A percentile compares a stretch with the other conserved stretches of the same genome.
These are phyloP conservation scores for Rhododendron williamsianum DNA, from an alignment of 148 eudicot genomes.

Conservation along the genomic window DNA sequence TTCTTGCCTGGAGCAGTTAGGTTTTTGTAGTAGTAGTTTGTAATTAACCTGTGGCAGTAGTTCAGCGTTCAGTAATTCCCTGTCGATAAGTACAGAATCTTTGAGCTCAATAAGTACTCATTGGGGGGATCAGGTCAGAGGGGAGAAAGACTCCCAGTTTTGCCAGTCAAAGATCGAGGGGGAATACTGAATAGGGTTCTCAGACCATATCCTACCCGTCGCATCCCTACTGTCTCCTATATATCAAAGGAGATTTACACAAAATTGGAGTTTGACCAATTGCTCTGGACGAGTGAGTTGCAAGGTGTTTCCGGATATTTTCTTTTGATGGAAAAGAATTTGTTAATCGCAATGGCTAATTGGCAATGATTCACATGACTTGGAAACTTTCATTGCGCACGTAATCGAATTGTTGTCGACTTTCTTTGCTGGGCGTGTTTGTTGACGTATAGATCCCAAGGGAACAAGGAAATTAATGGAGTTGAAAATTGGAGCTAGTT, in stretches of 20 bases:
- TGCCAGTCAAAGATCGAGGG: too few species aligned
- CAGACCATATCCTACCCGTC: too few species aligned
- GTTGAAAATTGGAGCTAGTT: background rate
- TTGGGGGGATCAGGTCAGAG: too few species aligned
- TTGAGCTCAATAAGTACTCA: too few species aligned
- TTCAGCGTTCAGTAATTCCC: too few species aligned
- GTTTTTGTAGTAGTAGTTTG: background rate
- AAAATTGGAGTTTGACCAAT: background rate
- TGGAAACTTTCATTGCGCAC: background rate
- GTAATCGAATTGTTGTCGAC: background rate
- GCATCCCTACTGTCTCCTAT: too few species aligned
- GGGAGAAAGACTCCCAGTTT: too few species aligned
- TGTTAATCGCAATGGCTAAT: background rate
- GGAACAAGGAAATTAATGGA: background rate
- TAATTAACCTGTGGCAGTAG: too few species aligned
- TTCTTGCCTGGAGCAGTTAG: background rate
- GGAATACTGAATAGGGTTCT: too few species aligned
- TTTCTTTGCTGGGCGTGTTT: background rate
- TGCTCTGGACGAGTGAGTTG: background rate
- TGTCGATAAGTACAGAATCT: too few species aligned
- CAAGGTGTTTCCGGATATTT: background rate
- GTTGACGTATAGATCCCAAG: background rate
- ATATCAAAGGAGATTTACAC: too few species aligned
- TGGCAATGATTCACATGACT: background rate
- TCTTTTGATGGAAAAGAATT: background rate